A percentile compares a stretch with the other conserved stretches of the same genome.
Evolutionary conservation across 768 basidiomycete species (phyloP).

Genomic region (Termitomyces sp.): DNA sequence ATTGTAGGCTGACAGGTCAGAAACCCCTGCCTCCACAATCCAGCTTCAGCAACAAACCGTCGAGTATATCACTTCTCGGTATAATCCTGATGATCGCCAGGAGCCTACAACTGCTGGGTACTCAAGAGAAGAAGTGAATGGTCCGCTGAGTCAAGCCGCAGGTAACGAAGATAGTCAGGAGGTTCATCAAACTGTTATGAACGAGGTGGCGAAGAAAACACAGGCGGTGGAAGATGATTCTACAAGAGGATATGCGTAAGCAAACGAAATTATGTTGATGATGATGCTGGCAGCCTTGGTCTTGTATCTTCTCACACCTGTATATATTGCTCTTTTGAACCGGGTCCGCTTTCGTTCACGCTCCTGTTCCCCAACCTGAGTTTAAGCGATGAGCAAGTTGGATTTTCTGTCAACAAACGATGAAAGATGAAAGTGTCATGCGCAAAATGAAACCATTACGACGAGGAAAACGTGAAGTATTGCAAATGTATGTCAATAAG

Average conservation of each 20-base stretch:
- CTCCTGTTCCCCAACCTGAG: neutral
- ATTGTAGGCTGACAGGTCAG: constrained; percentile 35
- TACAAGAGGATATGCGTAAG: constrained; percentile 4
- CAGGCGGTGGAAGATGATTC: constrained; percentile 6
- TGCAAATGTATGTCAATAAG: constrained; percentile 1
- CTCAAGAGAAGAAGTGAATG: constrained; percentile 36
- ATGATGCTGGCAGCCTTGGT: neutral
- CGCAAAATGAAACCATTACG: neutral
- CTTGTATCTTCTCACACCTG: neutral
- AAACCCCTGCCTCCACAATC: constrained; percentile 9
- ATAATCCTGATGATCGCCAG: constrained; percentile 28
- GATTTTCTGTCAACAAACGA: neutral
- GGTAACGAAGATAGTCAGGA: constrained; percentile 21
- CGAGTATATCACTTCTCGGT: constrained; percentile 33
- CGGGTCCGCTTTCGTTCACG: neutral
- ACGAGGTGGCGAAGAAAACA: constrained; percentile 9
- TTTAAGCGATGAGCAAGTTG: neutral
- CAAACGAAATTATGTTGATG: too few species aligned
- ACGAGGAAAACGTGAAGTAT: neutral
- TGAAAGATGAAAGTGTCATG: constrained; percentile 1
- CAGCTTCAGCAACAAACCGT: constrained; percentile 38
- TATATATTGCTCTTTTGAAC: neutral
- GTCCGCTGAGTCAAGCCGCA: constrained; percentile 33
- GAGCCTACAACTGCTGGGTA: constrained; percentile 31
- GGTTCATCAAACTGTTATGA: constrained; percentile 8